Percentiles rank a stretch among this genome's conserved stretches.
These are phyloP conservation scores for Acacia pycnantha DNA, from an alignment of 331 rosid genomes.

Conservation along the genomic window DNA sequence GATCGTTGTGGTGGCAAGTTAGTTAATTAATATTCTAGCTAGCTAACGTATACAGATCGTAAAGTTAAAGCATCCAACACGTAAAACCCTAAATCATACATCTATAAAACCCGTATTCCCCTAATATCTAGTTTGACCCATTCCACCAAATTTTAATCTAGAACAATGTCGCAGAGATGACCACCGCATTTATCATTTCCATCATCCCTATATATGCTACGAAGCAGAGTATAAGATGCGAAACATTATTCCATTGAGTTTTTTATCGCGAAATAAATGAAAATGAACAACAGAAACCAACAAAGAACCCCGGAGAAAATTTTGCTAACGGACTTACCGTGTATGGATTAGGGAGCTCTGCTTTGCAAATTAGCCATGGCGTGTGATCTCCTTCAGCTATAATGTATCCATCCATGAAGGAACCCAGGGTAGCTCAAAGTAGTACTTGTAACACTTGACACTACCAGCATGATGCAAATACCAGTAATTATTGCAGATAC, in stretches of 20 bases:
- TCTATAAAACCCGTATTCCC: conserved; percentile 4
- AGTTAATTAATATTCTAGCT: neutral
- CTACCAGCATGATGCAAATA: neutral
- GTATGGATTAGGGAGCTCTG: neutral
- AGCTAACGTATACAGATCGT: neutral
- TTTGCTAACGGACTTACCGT: conserved; percentile 21
- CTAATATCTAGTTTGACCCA: neutral
- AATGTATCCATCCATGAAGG: neutral
- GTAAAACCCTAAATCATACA: conserved; percentile 10
- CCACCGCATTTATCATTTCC: conserved; percentile 17
- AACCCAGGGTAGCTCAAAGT: neutral
- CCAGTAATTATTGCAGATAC: neutral
- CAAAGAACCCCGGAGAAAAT: neutral
- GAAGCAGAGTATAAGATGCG: neutral
- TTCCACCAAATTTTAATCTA: neutral
- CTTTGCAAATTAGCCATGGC: neutral
- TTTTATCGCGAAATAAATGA: neutral
- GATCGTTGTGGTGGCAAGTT: neutral
- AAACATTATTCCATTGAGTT: neutral
- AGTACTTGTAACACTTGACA: neutral
- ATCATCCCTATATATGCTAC: neutral
- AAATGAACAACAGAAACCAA: neutral
- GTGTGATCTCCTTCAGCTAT: neutral
- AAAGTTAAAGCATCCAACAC: conserved; percentile 9
- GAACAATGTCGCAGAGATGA: neutral